Evolutionary conservation across 345 rosid species (phyloP).

Genomic region (Diplotaxis tenuifolia): DNA sequence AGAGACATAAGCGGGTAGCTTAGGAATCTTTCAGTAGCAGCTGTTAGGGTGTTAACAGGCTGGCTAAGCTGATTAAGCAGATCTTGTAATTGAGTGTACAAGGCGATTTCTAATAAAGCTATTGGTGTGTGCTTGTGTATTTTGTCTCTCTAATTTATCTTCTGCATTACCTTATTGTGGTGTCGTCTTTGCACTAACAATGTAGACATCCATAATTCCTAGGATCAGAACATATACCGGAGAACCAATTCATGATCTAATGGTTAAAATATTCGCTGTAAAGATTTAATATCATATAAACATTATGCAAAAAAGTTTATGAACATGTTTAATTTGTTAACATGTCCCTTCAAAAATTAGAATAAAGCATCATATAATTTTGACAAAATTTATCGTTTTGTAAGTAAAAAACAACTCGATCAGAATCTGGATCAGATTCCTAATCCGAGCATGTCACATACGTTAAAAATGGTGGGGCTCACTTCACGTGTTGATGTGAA

Average conservation of each 20-base stretch:
- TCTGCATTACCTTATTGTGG: no score
- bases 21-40: no score
- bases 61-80: no score
- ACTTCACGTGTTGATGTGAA: slow-evolving; percentile 36
- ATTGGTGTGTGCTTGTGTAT: no score
- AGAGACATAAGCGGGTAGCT: no score
- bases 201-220: neutral
- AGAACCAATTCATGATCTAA: neutral
- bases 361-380: no score
- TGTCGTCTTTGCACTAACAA: no score
- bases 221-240: neutral
- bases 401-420: neutral
- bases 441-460: neutral
- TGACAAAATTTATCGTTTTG: neutral
- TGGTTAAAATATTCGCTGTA: neutral
- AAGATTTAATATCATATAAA: neutral
- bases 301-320: neutral
- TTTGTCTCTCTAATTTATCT: no score
- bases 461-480: slow-evolving; percentile 25
- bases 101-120: no score
- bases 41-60: no score
- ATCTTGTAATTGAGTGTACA: no score
- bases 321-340: neutral
- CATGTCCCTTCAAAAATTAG: neutral
- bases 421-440: neutral